A percentile compares a stretch with the other conserved stretches of the same genome.
phyloP scores from a whole-genome alignment of 2,329 filamentous ascomycete species.

The Aspergillus persii region DNA sequence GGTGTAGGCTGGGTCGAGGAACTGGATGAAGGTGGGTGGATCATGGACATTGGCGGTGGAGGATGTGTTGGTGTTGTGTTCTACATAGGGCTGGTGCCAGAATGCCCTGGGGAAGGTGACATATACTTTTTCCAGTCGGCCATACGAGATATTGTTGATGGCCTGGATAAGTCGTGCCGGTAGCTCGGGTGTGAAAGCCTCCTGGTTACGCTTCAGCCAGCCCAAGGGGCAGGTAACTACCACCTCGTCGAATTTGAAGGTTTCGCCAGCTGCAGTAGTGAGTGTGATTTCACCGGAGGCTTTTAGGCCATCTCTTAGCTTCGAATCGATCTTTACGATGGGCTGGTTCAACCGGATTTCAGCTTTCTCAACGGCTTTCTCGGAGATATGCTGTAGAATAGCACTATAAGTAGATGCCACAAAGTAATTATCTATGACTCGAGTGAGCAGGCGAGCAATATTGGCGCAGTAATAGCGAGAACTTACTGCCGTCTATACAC shows the following conservation, averaged over 20 bases:
- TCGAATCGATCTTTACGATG: constrained; percentile 40
- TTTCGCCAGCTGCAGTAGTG: constrained; percentile 37
- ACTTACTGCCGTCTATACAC: constrained; percentile 59
- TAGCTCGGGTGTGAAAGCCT: constrained; percentile 46
- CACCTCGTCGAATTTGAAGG: constrained; percentile 49
- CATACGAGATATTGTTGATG: constrained; percentile 49
- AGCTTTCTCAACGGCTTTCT: constrained; percentile 47
- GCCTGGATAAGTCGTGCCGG: constrained; percentile 43
- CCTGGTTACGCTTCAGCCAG: constrained; percentile 51
- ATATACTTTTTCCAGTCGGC: constrained; percentile 49
- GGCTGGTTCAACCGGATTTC: constrained; percentile 49
- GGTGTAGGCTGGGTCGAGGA: constrained; percentile 69
- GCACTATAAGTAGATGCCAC: constrained; percentile 60
- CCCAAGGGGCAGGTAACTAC: constrained; percentile 54
- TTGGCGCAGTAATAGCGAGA: neutral
- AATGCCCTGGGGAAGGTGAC: constrained; percentile 73
- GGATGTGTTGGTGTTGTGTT: constrained; percentile 11
- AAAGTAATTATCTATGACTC: constrained; percentile 55
- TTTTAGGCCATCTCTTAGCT: constrained; percentile 14
- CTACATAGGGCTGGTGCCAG: constrained; percentile 55
- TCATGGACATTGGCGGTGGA: constrained; percentile 17
- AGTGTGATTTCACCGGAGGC: constrained; percentile 44
- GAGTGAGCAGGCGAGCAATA: neutral
- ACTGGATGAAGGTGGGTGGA: constrained; percentile 69
- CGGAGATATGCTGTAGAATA: constrained; percentile 55